Evolutionary conservation across 2,329 filamentous ascomycete species (phyloP).

Genomic region (Beauveria varroae): DNA sequence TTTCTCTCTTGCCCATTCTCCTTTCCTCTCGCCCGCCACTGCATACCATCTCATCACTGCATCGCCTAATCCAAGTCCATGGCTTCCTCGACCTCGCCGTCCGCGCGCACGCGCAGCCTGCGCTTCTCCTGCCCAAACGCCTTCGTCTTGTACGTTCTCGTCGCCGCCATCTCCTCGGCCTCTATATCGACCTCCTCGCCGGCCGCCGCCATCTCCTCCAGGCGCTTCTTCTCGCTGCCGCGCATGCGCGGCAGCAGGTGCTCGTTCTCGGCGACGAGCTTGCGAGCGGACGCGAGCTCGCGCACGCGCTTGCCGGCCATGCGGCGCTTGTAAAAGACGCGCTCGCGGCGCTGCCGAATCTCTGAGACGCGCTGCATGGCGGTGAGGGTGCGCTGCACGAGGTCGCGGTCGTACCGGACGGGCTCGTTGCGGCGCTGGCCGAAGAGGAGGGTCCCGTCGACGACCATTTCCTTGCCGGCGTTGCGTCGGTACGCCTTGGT

Average conservation of each 20-base stretch:
- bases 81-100: conserved; percentile 26
- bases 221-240: conserved; percentile 51
- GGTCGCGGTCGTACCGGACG: conserved; percentile 89
- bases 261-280: conserved; percentile 84
- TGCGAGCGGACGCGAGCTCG: conserved; percentile 71
- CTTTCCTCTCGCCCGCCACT: not conserved
- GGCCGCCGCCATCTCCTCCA: conserved; percentile 48
- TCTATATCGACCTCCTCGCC: conserved; percentile 43
- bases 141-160: conserved; percentile 24
- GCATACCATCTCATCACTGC: not conserved
- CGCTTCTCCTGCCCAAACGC: conserved; percentile 37
- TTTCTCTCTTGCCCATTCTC: not conserved
- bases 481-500: conserved; percentile 82
- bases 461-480: conserved; percentile 80
- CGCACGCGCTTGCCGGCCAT: conserved; percentile 86
- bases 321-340: conserved; percentile 87
- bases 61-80: conserved; percentile 14
- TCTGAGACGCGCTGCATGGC: conserved; percentile 89
- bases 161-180: conserved; percentile 23
- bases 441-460: conserved; percentile 91
- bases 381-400: conserved; percentile 77
- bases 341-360: conserved; percentile 75
- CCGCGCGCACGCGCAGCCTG: conserved; percentile 29
- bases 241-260: conserved; percentile 76
- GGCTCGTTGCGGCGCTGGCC: conserved; percentile 89